Evolutionary conservation across 2,329 filamentous ascomycete species (phyloP), one percentile per base, ranked within the genome.

Genomic region (Saccharata proteae): DNA sequence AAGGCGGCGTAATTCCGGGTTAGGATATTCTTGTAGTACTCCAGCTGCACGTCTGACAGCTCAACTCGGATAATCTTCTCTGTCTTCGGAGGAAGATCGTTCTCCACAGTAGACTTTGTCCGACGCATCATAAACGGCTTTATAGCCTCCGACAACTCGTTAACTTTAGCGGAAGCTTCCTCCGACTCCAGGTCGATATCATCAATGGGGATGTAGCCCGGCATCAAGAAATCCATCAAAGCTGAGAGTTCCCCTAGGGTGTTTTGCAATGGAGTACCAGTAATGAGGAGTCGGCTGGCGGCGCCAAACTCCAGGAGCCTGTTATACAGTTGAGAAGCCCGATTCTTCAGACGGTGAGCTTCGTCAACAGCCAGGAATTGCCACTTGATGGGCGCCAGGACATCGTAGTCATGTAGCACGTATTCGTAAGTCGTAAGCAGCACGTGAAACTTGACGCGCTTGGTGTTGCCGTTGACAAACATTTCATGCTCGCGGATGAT

Each of bases 61-160:
- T 96, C 90, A 23, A 98, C 90, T 34, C 92, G 84, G 52, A 98
- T 93, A 43, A 98, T 98, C 64, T 96, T 98, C 55, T 98, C 90
- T 0, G 84, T 93, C 64, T 98, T 98, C 1, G 88, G 85, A 9
- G 90, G 90, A 16, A 98, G 64, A 44, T 98, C 90, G 14, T 86
- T 93, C 54, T 96, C 90, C 6, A 98, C 92, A 35, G 90, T 94
- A 51, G 93, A 83, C 58, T 98, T 98, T 12, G 90, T 96, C 30
- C 90, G 80, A 22, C 90, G 83, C 31, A 98, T 67, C 65, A 98
- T 96, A 52, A 82, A 96, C 2, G 90, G 90, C 13, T 88, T 80
- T 44, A 98, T 93, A 15, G 82, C 74, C 31, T 74, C 74, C 36
- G 90, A 92, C 23, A 98, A 70, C 35, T 85, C 77, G 35, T 80